Evolutionary conservation across 306 rosid species (phyloP), one percentile per base, ranked within the genome.

Genomic region (Hippophae gyantsensis): DNA sequence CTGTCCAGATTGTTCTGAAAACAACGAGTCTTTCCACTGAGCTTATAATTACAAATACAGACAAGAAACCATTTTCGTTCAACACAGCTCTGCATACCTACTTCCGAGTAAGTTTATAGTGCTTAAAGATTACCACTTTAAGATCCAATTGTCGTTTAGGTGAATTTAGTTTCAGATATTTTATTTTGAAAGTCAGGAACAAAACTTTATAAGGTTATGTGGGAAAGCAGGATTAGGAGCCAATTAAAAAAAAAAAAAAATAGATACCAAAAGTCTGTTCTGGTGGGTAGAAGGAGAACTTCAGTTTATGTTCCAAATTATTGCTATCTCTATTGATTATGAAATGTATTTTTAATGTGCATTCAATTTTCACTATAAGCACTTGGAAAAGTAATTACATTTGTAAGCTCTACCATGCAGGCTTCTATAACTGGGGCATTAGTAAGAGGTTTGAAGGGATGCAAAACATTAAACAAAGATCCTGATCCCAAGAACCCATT

Each of bases 61-160:
- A 85, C 82, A 74, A 69, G 46, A 85, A 81, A 74, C 77, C 96
- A 26, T 92, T 92, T 73, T 83, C 93, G 51, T 92, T 87, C 61
- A 85, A n/a, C 67, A 79, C 92, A 0, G 96, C 98, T 44, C 65
- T 92, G 81, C 98, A 92, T 71, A 78, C 98, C 26, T 92, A 92
- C 69, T 92, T 92, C 64, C 70, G 72, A 9, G 95, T 87, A 78
- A 87, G 95, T 80, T 64, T 47, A 32, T 32, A 32, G 38, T 32
- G 5, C 38, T 58, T 10, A 47, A 7, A 65, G 23, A 42, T 70
- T 66, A 40, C 3, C 48, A 8, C 54, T 68, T 62, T 54, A 62
- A 25, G 48, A 42, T 46, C 43, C 26, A 26, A 40, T 64, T 41
- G 55, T 62, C 46, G 9, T 54, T 46, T 32, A 48, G 57, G 44